Evolutionary conservation across 176 grass and related monocot species (phyloP), one percentile per base, ranked within the genome.

Genomic region (Eleusine indica): DNA sequence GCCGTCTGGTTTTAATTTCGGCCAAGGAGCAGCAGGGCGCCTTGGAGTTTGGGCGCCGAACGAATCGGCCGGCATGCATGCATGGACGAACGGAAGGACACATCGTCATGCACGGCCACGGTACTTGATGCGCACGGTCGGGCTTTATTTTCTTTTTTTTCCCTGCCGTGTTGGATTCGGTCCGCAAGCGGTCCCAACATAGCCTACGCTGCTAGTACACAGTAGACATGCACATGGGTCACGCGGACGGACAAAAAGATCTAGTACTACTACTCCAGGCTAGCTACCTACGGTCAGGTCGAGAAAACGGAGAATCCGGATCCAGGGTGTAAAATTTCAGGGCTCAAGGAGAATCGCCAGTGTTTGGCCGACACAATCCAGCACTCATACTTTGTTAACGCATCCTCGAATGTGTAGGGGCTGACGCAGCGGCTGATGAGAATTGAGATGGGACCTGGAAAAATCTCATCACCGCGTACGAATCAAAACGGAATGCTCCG

Each of bases 21-120:
- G 81, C 80, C 43, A 39, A 5, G 21, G 48, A 16, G 73, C 5
- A 12, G 65, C 6, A 38, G 11, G 17, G 74, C 54, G 76, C 85
- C 58, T 88, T 29, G 80, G 80, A 53, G 73, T 66, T 69, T 83
- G 86, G 80, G 67, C 80, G 86, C 86, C 86, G 86, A 77, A 53
- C 86, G 86, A 77, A 43, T 25, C 39, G 35, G 32, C 7, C 69
- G 8, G 40, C 53, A 4, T 22, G 71, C 40, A 52, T 53, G 43
- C 52, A 18, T 4, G 51, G 51, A 13, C 19, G 73, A 25, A 25
- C 25, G 25, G 25, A 58, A 5, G 32, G 19, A 38, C 54, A n/a
- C 54, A 58, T 47, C 32, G 32, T 8, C 44, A 47, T 61, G 61
- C 22, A 28, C 9, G 39, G 41, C 22, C 61, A 32, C 76, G 29